Conservation (phyloP, 352 stramenopile species). For the Lagenidium sp. region DNA sequence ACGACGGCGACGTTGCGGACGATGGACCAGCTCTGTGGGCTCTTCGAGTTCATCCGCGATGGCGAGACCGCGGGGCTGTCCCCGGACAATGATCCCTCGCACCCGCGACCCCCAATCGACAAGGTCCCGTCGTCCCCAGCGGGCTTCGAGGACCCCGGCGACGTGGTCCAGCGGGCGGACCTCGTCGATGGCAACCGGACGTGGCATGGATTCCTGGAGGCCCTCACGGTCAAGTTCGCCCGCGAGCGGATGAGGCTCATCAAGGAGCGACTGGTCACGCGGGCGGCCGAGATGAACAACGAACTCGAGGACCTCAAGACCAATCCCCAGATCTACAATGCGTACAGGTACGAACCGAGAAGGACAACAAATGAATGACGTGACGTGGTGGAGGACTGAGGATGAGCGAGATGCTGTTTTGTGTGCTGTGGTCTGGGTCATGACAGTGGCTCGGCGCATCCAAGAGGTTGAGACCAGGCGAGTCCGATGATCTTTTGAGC, state of each 20-base stretch:
- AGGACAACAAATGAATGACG: no score
- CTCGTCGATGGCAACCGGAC: constrained; percentile 25
- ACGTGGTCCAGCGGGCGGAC: constrained; percentile 20
- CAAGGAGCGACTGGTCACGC: constrained; percentile 51
- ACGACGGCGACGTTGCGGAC: constrained; percentile 9
- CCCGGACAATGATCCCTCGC: constrained; percentile 42
- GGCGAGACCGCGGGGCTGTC: constrained; percentile 32
- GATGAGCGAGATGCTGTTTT: no score
- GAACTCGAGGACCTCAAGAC: constrained; percentile 46
- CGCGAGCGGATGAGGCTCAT: constrained; percentile 48
- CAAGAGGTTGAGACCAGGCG: no score
- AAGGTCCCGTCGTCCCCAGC: no score
- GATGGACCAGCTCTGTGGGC: constrained; percentile 53
- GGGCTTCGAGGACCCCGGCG: neutral
- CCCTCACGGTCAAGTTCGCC: constrained; percentile 58
- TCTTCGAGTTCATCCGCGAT: constrained; percentile 69
- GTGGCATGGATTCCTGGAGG: constrained; percentile 56
- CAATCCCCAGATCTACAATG: constrained; percentile 50
- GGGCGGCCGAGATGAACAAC: constrained; percentile 30
- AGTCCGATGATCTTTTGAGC: no score
- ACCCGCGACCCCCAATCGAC: constrained; percentile 14
- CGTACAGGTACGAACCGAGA: constrained; percentile 58
- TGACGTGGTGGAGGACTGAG: no score
- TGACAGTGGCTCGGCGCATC: no score
- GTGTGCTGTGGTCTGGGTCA: no score